Evolutionary conservation across 139 green algal genomes (phyloP).

Genomic region (Chlamydomonas sp.): DNA sequence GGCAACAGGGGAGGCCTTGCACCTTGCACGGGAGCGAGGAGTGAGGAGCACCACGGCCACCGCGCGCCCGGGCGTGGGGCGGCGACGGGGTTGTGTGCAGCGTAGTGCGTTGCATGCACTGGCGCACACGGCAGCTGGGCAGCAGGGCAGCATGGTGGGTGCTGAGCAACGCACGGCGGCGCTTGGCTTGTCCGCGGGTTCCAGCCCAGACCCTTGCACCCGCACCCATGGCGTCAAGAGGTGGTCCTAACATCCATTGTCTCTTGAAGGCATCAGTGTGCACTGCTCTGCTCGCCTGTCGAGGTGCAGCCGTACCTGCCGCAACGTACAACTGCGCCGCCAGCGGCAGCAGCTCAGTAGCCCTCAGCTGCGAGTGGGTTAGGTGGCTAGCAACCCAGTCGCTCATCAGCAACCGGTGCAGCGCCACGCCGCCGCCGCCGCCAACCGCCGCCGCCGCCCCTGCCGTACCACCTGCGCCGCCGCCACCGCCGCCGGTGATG

Average conservation of each 20-base stretch:
- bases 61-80: too few species aligned
- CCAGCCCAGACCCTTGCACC: not conserved
- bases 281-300: too few species aligned
- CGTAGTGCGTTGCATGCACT: too few species aligned
- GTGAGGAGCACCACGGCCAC: too few species aligned
- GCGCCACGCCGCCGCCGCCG: not conserved
- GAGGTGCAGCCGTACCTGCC: not conserved
- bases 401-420: constrained; percentile 28
- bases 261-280: too few species aligned
- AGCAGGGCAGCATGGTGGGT: not conserved
- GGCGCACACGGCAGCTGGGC: not conserved
- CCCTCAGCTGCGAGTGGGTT: not conserved
- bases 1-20: too few species aligned
- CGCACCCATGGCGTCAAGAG: not conserved
- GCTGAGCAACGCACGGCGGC: not conserved
- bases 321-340: not conserved
- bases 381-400: constrained; percentile 33
- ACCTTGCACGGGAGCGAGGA: too few species aligned
- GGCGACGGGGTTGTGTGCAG: too few species aligned
- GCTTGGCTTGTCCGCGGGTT: not conserved
- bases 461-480: not conserved
- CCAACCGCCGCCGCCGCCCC: not conserved
- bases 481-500: not conserved
- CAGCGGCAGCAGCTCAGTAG: constrained; percentile 23
- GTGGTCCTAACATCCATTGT: too few species aligned